A percentile compares a stretch with the other conserved stretches of the same genome.
phyloP scores from a whole-genome alignment of 306 rosid genomes.

The Sindora glabra region DNA sequence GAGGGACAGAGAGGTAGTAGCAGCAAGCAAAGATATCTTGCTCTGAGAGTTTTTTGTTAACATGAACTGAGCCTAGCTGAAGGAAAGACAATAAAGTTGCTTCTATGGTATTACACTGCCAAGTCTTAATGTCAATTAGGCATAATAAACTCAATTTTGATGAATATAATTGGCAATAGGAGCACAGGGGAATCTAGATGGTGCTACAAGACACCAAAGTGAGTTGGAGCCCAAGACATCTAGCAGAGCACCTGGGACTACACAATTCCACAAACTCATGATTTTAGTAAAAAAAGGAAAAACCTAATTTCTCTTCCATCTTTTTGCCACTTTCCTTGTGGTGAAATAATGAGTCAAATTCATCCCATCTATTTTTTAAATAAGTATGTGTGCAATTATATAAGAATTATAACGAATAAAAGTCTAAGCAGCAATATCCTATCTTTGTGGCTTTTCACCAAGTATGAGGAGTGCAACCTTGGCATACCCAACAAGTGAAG shows the following conservation, averaged over 20 bases:
- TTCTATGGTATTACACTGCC: constrained; percentile 18
- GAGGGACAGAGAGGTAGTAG: no score
- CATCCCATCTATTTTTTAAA: no score
- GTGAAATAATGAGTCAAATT: no score
- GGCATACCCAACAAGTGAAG: no score
- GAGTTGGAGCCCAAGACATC: constrained; percentile 43
- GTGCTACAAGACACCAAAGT: constrained; percentile 33
- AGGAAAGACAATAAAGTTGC: constrained; percentile 16
- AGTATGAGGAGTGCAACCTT: no score
- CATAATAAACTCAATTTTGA: constrained; percentile 3
- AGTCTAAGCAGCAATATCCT: no score
- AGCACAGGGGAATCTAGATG: constrained; percentile 28
- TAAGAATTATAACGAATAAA: no score
- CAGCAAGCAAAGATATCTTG: constrained; percentile 19
- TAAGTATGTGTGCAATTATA: no score
- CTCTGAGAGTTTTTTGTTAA: constrained; percentile 19
- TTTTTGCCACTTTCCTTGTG: not conserved
- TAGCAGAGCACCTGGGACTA: constrained; percentile 4
- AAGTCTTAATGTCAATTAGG: constrained; percentile 11
- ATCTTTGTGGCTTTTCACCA: no score
- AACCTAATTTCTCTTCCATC: not conserved
- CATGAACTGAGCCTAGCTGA: constrained; percentile 17
- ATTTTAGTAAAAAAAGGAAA: constrained; percentile 4
- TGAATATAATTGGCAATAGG: constrained; percentile 1
- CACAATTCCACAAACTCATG: constrained; percentile 16